Conservation (phyloP, 345 rosid genomes). For the Eucalyptus microcorys region DNA sequence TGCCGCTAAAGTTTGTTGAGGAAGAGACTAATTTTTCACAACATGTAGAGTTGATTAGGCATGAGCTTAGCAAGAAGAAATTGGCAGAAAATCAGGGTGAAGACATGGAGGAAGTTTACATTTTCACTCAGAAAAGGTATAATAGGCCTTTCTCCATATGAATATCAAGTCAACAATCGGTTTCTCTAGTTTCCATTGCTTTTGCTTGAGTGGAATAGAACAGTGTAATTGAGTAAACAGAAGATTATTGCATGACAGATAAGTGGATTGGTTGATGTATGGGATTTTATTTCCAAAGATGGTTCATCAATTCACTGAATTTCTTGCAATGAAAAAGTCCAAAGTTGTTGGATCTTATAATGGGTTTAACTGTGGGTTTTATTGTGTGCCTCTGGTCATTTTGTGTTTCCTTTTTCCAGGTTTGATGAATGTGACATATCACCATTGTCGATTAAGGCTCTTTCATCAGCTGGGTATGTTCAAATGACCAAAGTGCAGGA, state of each 20-base stretch:
- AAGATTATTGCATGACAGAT: background rate
- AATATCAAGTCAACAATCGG: background rate
- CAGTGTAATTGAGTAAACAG: background rate
- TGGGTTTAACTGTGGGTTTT: background rate
- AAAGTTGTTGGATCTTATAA: background rate
- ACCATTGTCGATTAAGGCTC: conserved; percentile 70
- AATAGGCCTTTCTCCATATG: background rate
- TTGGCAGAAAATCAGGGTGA: conserved; percentile 13
- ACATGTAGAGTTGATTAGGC: conserved; percentile 48
- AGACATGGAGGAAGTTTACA: conserved; percentile 11
- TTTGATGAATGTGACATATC: conserved; percentile 78
- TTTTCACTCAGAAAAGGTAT: conserved; percentile 58
- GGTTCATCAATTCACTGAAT: background rate
- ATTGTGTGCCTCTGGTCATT: background rate
- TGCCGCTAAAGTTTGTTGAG: conserved; percentile 39
- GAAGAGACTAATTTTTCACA: conserved; percentile 38
- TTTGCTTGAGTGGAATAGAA: background rate
- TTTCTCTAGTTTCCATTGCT: background rate
- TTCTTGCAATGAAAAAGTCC: background rate
- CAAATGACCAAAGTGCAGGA: conserved; percentile 89
- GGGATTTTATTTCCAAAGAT: background rate
- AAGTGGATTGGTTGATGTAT: background rate
- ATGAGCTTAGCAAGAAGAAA: conserved; percentile 38
- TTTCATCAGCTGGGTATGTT: conserved; percentile 65
- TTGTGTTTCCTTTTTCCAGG: conserved; percentile 17